These are phyloP conservation scores for Ulota crispa DNA, from an alignment of 225 moss, liverwort and hornwort species.

Conservation along the genomic window DNA sequence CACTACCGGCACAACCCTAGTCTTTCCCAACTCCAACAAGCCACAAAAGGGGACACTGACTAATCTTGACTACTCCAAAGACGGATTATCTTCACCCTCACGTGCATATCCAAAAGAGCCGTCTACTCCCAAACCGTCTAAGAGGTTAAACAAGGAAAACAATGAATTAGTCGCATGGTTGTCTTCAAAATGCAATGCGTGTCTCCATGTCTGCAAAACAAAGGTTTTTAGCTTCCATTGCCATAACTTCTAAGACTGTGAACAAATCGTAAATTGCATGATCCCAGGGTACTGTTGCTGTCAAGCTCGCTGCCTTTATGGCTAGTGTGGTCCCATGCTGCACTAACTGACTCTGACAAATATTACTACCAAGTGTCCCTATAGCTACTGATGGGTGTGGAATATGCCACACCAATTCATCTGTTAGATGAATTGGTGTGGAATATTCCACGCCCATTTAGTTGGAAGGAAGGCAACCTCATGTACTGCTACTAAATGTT, in stretches of 20 bases:
- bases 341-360: too few species aligned
- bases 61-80: constrained; percentile 83
- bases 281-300: too few species aligned
- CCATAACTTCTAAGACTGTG: background rate
- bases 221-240: constrained; percentile 4
- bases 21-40: constrained; percentile 1
- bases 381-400: too few species aligned
- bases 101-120: constrained; percentile 80
- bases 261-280: background rate
- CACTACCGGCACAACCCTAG: background rate
- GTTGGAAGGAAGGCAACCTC: too few species aligned
- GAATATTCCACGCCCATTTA: too few species aligned
- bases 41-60: constrained; percentile 9
- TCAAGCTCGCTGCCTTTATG: too few species aligned
- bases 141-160: constrained; percentile 86
- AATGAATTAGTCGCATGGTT: constrained; percentile 81
- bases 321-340: too few species aligned
- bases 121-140: constrained; percentile 83
- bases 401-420: too few species aligned
- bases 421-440: too few species aligned
- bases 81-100: constrained; percentile 74
- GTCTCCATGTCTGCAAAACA: constrained; percentile 35
- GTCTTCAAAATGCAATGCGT: constrained; percentile 56
- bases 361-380: too few species aligned
- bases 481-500: too few species aligned